A percentile compares a stretch with the other conserved stretches of the same genome.
These are phyloP conservation scores for Emergomyces orientalis DNA, from an alignment of 2,329 filamentous ascomycete genomes.

Conservation along the genomic window DNA sequence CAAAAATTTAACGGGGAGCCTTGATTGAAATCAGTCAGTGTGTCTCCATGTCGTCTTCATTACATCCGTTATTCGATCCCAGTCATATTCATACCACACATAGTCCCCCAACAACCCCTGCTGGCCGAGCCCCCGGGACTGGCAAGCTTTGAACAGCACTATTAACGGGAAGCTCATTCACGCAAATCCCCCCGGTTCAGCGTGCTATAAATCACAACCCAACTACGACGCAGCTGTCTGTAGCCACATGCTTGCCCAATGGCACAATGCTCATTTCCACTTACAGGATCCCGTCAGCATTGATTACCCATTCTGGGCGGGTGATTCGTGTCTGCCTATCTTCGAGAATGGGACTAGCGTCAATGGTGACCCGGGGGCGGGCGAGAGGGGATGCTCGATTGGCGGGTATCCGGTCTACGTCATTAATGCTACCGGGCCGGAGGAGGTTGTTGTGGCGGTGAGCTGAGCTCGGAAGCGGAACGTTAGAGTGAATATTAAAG, in stretches of 20 bases:
- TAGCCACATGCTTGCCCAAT: background rate
- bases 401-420: background rate
- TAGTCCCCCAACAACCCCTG: slow-evolving; percentile 26
- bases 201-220: slow-evolving; percentile 28
- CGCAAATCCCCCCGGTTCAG: slow-evolving; percentile 43
- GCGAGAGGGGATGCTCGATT: background rate
- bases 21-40: no score
- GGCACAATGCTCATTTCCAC: background rate
- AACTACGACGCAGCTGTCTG: background rate
- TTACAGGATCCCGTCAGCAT: background rate
- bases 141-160: slow-evolving; percentile 44
- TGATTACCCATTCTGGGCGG: background rate
- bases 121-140: slow-evolving; percentile 43
- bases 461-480: background rate
- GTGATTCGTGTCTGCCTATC: background rate
- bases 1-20: no score
- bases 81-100: background rate
- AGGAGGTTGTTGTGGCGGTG: background rate
- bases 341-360: background rate
- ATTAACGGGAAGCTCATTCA: slow-evolving; percentile 43
- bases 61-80: no score
- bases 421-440: background rate
- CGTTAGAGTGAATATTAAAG: background rate
- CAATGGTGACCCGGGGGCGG: background rate
- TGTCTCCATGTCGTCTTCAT: no score